These are phyloP conservation scores for Ganoderma leucocontextum DNA, from an alignment of 1,284 basidiomycete genomes.

Conservation along the genomic window DNA sequence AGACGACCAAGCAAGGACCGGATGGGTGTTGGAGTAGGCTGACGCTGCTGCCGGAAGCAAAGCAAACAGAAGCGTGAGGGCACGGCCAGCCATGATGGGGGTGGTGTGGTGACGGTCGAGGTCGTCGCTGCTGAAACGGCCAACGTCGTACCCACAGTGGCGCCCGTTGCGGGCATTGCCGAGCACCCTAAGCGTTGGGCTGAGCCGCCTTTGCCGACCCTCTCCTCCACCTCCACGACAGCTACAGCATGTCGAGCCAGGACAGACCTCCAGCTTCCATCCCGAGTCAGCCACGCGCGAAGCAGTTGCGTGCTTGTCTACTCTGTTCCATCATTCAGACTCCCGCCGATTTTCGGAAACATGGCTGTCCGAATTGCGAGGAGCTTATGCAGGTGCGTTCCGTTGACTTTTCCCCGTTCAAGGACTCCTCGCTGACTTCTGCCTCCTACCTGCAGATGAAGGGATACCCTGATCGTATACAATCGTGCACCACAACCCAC, in stretches of 20 bases:
- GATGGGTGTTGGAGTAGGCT: conserved; percentile 67
- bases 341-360: conserved; percentile 84
- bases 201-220: background rate
- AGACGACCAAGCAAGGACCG: conserved; percentile 77
- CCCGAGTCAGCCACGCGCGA: conserved; percentile 68
- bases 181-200: conserved; percentile 12
- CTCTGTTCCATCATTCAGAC: conserved; percentile 92
- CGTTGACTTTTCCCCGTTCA: background rate
- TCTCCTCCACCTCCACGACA: background rate
- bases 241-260: conserved; percentile 36
- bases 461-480: conserved; percentile 84
- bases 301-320: conserved; percentile 88
- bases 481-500: conserved; percentile 90
- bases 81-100: conserved; percentile 36
- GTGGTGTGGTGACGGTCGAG: conserved; percentile 7
- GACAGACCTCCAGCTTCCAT: conserved; percentile 48
- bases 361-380: conserved; percentile 97
- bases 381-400: conserved; percentile 85
- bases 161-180: conserved; percentile 27
- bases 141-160: conserved; percentile 19
- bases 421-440: background rate
- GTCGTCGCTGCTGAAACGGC: conserved; percentile 10
- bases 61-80: conserved; percentile 39
- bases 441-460: conserved; percentile 72
- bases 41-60: conserved; percentile 54